A percentile compares a stretch with the other conserved stretches of the same genome.
phyloP scores from a whole-genome alignment of 208 protist species.

The Acanthamoeba triangularis region DNA sequence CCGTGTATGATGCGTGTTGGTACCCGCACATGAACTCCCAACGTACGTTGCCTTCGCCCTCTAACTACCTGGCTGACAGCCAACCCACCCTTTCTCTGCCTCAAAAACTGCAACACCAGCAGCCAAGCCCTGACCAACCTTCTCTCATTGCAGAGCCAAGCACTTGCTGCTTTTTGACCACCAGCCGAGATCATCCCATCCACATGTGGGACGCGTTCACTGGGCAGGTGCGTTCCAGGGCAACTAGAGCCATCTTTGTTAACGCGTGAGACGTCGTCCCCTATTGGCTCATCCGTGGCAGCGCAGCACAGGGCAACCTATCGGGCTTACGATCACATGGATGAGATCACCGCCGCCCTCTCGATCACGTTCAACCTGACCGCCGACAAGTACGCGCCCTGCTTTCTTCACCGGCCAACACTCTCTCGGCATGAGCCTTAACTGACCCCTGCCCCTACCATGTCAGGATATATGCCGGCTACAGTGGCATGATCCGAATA shows the following conservation, averaged over 20 bases:
- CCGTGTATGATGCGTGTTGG: slow-evolving; percentile 50
- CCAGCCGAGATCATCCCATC: slow-evolving; percentile 68
- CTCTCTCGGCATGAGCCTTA: background rate
- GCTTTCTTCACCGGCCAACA: background rate
- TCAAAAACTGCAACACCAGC: background rate
- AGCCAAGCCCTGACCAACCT: background rate
- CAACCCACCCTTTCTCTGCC: background rate
- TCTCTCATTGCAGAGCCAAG: background rate
- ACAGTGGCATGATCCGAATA: slow-evolving; percentile 1
- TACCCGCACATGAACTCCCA: slow-evolving; percentile 71
- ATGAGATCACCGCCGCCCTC: slow-evolving; percentile 50
- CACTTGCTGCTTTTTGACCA: slow-evolving; percentile 69
- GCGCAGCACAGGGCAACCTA: slow-evolving; percentile 58
- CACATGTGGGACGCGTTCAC: slow-evolving; percentile 73
- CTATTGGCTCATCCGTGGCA: background rate
- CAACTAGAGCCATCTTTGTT: background rate
- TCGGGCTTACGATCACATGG: slow-evolving; percentile 59
- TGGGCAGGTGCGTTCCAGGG: slow-evolving; percentile 7
- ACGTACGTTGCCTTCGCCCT: background rate
- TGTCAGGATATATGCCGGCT: slow-evolving; percentile 62
- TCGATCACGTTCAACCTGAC: slow-evolving; percentile 56
- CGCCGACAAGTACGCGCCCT: slow-evolving; percentile 13
- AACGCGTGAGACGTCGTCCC: background rate
- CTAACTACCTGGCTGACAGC: background rate
- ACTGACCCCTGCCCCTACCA: background rate